Percentiles rank a stretch among this genome's conserved stretches.
These are phyloP conservation scores for Aspergillus ibericus DNA, from an alignment of 2,329 filamentous ascomycete genomes.

Conservation along the genomic window DNA sequence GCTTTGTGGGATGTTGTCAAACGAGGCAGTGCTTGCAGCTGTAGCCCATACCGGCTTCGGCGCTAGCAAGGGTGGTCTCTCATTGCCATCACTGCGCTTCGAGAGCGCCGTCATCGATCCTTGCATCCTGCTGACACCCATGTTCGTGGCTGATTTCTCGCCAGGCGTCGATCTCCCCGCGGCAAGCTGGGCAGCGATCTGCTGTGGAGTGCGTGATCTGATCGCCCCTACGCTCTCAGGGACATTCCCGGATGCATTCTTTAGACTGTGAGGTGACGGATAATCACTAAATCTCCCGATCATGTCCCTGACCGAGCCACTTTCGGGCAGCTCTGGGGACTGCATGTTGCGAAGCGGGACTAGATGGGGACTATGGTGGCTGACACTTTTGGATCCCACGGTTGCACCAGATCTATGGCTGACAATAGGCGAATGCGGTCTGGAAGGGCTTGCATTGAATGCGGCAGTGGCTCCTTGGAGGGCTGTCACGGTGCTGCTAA, in stretches of 20 bases:
- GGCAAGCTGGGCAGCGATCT: slow-evolving; percentile 39
- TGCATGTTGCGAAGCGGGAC: slow-evolving; percentile 18
- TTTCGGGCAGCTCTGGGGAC: slow-evolving; percentile 29
- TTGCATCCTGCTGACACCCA: not conserved
- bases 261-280: slow-evolving; percentile 15
- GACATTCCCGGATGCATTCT: slow-evolving; percentile 14
- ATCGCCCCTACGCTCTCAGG: slow-evolving; percentile 14
- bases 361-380: slow-evolving; percentile 15
- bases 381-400: slow-evolving; percentile 19
- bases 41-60: slow-evolving; percentile 27
- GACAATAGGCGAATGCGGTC: slow-evolving; percentile 16
- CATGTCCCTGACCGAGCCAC: slow-evolving; percentile 40
- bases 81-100: slow-evolving; percentile 13
- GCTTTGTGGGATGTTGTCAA: slow-evolving; percentile 7
- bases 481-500: slow-evolving; percentile 24
- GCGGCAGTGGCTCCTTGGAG: slow-evolving; percentile 40
- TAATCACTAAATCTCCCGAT: slow-evolving; percentile 35
- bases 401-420: slow-evolving; percentile 17
- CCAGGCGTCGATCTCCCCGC: slow-evolving; percentile 28
- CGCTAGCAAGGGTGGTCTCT: slow-evolving; percentile 22
- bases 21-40: not conserved
- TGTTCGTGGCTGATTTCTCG: slow-evolving; percentile 12
- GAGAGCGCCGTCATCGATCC: slow-evolving; percentile 6
- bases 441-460: slow-evolving; percentile 30
- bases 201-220: slow-evolving; percentile 25